Evolutionary conservation across 1,139 yeast species (phyloP), one percentile per base, ranked within the genome.

Genomic region (Zygoascus sp.): DNA sequence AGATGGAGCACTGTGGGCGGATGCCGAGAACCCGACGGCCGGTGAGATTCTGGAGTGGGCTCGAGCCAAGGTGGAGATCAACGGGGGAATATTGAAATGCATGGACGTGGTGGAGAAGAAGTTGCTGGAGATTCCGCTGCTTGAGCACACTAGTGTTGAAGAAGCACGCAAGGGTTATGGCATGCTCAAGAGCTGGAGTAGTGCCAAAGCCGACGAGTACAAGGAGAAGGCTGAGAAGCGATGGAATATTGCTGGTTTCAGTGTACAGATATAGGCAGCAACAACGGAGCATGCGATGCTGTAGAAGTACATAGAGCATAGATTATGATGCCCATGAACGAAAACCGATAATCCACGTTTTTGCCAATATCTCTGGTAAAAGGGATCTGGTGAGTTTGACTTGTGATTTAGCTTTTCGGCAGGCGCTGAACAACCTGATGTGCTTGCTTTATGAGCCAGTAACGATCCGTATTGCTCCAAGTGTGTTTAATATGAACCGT

Each of bases 21-120:
- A 44, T 32, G 20, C 45, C n/a, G 34, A n/a, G 32, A 39, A 27
- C 13, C 40, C 38, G 16, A 13, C 32, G 15, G 34, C 38, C 16
- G 27, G 30, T 16, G 46, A 40, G 40, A 39, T 49, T 9, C 44
- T 55, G 22, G 53, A 55, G 28, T 55, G 56, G 53, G 57, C 50
- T 1, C 37, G 44, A 9, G 53, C 56, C 16, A 56, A 58, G 43
- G 44, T 49, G 6, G 51, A 48, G 21, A 42, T 55, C 43, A 42
- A 44, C 48, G 52, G 46, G 20, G 47, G 50, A 2, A 34, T 45
- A 13, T 27, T 40, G 3, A 39, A 45, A 10, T 25, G 42, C 23
- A 25, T 42, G 41, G 50, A 19, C 1, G 44, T 20, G 8, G 44
- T 49, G 34, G 53, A 48, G 40, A 21, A 41, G 25, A 28, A 32